Conservation (phyloP, 1,284 basidiomycete species). For the Ganoderma leucocontextum region DNA sequence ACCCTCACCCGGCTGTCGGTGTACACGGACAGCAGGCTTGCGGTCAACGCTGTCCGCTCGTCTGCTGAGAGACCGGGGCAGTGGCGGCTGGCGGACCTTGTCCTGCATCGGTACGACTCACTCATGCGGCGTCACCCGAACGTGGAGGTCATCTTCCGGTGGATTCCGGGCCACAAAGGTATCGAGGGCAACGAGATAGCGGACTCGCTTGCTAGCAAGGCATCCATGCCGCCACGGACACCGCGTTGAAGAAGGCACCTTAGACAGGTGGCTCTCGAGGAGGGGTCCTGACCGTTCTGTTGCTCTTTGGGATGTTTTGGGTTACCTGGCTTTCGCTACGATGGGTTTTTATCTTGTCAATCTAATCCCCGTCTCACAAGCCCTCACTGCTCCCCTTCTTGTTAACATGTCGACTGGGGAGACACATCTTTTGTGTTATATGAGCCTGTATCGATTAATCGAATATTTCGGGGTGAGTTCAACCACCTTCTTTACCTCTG, state of each 20-base stretch:
- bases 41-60: neutral
- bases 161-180: conserved; percentile 4
- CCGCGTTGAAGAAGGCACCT: neutral
- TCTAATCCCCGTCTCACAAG: neutral
- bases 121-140: neutral
- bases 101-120: conserved; percentile 2
- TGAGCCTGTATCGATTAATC: neutral
- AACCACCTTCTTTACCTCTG: neutral
- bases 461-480: neutral
- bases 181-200: conserved; percentile 14
- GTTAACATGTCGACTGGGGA: neutral
- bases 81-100: conserved; percentile 8
- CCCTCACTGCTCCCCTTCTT: no score
- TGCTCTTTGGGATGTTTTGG: neutral
- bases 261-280: neutral
- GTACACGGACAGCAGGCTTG: conserved; percentile 8
- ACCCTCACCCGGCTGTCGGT: neutral
- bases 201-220: neutral
- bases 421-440: neutral
- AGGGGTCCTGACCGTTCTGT: neutral
- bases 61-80: conserved; percentile 5
- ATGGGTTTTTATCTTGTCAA: neutral
- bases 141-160: conserved; percentile 8
- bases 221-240: neutral
- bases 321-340: neutral